phyloP scores from a whole-genome alignment of 2,329 filamentous ascomycete genomes.

The Cryphonectria parasitica region DNA sequence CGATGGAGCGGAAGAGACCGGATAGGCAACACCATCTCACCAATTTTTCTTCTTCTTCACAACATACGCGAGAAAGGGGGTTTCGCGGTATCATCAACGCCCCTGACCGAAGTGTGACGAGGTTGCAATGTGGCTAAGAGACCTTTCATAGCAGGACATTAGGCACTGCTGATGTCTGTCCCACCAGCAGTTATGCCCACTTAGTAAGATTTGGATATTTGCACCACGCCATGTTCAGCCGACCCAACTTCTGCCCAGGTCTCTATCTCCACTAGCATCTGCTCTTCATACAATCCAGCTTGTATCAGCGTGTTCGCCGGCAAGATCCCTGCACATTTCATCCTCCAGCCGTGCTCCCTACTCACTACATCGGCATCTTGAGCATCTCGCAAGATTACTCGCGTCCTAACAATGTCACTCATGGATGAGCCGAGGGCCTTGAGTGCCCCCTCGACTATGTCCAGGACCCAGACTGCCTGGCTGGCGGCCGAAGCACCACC shows the following conservation, averaged over 20 bases:
- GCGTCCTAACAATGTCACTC: slow-evolving; percentile 36
- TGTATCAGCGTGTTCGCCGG: slow-evolving; percentile 30
- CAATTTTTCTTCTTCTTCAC: not conserved
- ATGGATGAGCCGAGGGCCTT: slow-evolving; percentile 35
- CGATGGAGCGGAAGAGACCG: slow-evolving; percentile 31
- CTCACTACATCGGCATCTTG: slow-evolving; percentile 36
- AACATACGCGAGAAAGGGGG: not conserved
- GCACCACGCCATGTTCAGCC: slow-evolving; percentile 17
- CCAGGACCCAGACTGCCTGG: slow-evolving; percentile 37
- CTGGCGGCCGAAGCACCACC: slow-evolving; percentile 33
- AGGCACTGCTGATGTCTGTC: not conserved
- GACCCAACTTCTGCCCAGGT: slow-evolving; percentile 31
- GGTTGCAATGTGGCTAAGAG: not conserved
- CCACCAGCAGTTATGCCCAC: not conserved
- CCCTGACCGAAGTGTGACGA: not conserved
- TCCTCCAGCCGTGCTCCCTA: slow-evolving; percentile 36
- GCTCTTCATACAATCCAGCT: slow-evolving; percentile 27
- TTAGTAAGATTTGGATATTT: slow-evolving; percentile 11
- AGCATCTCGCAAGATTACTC: slow-evolving; percentile 34
- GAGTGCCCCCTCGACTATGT: slow-evolving; percentile 36
- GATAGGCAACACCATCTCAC: not conserved
- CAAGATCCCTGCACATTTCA: slow-evolving; percentile 32
- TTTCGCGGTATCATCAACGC: not conserved
- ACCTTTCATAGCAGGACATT: too few relatives aligned
- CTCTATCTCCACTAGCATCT: slow-evolving; percentile 33